Percentiles rank a stretch among this genome's conserved stretches.
Conservation (phyloP, 148 eudicot genomes). For the Pharnaceum exiguum region DNA sequence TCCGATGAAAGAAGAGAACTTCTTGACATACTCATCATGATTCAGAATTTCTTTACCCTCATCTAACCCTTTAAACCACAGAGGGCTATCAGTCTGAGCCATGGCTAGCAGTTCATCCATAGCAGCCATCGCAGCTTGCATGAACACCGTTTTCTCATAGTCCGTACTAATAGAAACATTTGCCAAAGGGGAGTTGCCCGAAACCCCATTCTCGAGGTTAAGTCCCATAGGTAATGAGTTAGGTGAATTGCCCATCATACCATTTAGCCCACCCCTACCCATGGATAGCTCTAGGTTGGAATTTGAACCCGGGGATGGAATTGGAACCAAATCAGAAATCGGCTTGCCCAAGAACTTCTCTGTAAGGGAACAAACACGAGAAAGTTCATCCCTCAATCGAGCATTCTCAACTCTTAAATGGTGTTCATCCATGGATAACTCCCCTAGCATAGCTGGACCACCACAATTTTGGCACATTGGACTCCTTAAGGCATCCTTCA, state of each 20-base stretch:
- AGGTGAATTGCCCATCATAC: constrained; percentile 28
- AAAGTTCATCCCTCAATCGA: constrained; percentile 53
- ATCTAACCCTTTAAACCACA: constrained; percentile 52
- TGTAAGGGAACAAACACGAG: constrained; percentile 33
- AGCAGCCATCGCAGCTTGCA: constrained; percentile 57
- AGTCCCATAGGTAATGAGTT: constrained; percentile 32
- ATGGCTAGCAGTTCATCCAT: constrained; percentile 70
- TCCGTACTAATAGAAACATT: constrained; percentile 15
- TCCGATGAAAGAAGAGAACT: constrained; percentile 44
- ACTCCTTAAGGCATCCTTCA: constrained; percentile 54
- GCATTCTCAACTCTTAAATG: constrained; percentile 54
- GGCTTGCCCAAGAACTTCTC: constrained; percentile 51
- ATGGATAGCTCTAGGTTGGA: constrained; percentile 45
- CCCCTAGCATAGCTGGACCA: constrained; percentile 40
- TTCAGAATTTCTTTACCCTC: constrained; percentile 53
- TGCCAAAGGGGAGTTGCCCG: constrained; percentile 13
- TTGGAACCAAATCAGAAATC: constrained; percentile 30
- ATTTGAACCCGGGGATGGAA: constrained; percentile 17
- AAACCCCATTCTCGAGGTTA: constrained; percentile 35
- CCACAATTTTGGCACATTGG: constrained; percentile 59
- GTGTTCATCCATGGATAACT: constrained; percentile 42
- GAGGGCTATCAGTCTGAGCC: constrained; percentile 47
- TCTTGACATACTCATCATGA: constrained; percentile 48
- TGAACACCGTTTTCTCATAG: constrained; percentile 44
- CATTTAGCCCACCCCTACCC: constrained; percentile 39